Evolutionary conservation across 2,329 filamentous ascomycete genomes (phyloP), one percentile per base, ranked within the genome.

Genomic region (Lasiodiplodia citricola): DNA sequence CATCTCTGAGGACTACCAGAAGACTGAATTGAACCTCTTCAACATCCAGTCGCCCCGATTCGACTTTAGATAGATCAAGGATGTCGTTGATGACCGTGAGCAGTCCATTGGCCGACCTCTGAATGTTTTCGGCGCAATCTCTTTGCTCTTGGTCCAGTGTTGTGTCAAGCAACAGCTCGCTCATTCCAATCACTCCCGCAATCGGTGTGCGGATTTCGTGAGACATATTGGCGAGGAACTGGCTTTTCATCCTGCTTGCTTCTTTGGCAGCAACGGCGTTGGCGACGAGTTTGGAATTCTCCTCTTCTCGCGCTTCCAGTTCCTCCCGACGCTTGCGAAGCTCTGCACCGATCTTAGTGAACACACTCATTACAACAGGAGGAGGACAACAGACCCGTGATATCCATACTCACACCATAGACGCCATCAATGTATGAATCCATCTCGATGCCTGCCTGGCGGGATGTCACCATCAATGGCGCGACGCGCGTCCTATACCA

Each of bases 61-160:
- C 92, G 1, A 93, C 90, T 78, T 96, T 96, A 4, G 92, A 96
- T 77, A 96, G 94, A 79, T 96, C 93, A 1, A 97, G 83, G 67
- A 96, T 96, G 74, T 97, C 93, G 75, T 97, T 96, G 79, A 97
- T 96, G 51, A 97, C 91, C 0, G 92, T 95, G 23, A 97, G 83
- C 2, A 97, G 82, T 2, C 92, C 93, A 71, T 95, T 94, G 0
- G 91, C 92, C 6, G 91, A 94, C 64, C 91, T 86, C 74, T 92
- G 90, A 7, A 95, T 92, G 70, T 93, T 93, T 72, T 93, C 90
- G 2, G 91, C 90, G 70, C 89, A 92, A 68, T 94, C 91, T 69
- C 86, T 85, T 74, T 93, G 91, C 72, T 94, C 91, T n/a, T 86
- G 83, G 66, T 89, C 85, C 28, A 94, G 79, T 18, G 87, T 80